Evolutionary conservation across 176 grass and related monocot genomes (phyloP), one percentile per base, ranked within the genome.

Genomic region (Bolboschoenus planiculmis): DNA sequence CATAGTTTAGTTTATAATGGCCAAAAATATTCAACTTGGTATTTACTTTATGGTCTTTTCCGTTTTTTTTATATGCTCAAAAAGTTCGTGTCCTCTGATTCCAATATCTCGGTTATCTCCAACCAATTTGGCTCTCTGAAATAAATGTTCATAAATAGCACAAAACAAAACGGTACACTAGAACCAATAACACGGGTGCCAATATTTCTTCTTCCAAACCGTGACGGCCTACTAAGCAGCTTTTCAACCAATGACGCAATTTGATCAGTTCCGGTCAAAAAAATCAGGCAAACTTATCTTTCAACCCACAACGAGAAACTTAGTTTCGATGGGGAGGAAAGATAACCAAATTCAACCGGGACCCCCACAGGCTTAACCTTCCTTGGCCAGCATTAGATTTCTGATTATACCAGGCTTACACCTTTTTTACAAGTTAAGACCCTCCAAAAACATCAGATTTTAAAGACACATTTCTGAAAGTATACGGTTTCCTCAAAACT

Each of bases 121-220:
- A 53, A 76, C 72, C 27, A 76, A 76, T 51, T 51, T 7, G 72
- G 23, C 23, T 76, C 44, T 50, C 26, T 51, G 72, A 76, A 76
- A 33, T 30, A 51, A 76, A 33, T 76, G 72, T 36, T 80, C 31
- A 80, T 60, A 80, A 59, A 59, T 80, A 80, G 53, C 56, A 59
- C 11, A 80, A 80, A 60, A 80, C 78, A 80, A 80, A 84, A 51
- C 18, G 43, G 44, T 40, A 70, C 26, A 84, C 47, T 18, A 1
- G 33, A 29, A 9, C 34, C 20, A 35, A 62, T 39, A 74, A 84
- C 56, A 72, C n/a, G 18, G 10, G 20, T 35, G 35, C 20, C 67
- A 7, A 29, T n/a, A n/a, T n/a, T 15, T 63, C 31, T 81, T 64
- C 56, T 61, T 18, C 51, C 29, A 65, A 35, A 51, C 53, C 48